Conservation (phyloP, 140 eudicot species). For the Senecio squalidus region DNA sequence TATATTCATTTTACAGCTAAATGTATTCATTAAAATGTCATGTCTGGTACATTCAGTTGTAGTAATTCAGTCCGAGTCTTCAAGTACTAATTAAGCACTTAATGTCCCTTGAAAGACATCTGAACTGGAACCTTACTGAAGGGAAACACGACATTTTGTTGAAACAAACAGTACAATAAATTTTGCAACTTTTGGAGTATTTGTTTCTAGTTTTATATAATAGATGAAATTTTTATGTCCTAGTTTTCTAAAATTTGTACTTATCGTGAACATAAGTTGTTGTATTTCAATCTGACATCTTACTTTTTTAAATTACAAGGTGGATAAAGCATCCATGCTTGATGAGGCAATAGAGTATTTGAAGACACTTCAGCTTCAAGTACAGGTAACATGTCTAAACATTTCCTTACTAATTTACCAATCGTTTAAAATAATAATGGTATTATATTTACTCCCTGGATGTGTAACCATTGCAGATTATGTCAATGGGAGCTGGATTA, state of each 20-base stretch:
- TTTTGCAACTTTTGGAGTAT: conserved; percentile 2
- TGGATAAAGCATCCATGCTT: conserved; percentile 98
- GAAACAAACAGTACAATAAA: background rate
- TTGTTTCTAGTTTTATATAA: too few species aligned
- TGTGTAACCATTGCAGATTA: conserved; percentile 53
- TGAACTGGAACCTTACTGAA: background rate
- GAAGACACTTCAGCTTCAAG: conserved; percentile 95
- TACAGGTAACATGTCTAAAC: conserved; percentile 52
- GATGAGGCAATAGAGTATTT: conserved; percentile 98
- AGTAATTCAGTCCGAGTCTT: too few species aligned
- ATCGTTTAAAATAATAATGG: background rate
- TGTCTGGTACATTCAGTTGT: background rate
- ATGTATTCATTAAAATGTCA: background rate
- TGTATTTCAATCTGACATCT: conserved; percentile 7
- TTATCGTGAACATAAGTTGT: background rate
- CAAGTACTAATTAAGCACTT: background rate
- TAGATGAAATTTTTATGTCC: background rate
- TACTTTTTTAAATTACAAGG: conserved; percentile 32
- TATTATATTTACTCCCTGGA: background rate
- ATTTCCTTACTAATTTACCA: background rate
- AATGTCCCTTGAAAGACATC: background rate
- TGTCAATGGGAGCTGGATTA: conserved; percentile 92
- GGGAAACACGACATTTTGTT: background rate
- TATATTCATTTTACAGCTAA: background rate
- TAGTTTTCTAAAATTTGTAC: background rate